Base-by-base conservation (phyloP, 2,329 filamentous ascomycete genomes). In the Dactylella cylindrospora region DNA sequence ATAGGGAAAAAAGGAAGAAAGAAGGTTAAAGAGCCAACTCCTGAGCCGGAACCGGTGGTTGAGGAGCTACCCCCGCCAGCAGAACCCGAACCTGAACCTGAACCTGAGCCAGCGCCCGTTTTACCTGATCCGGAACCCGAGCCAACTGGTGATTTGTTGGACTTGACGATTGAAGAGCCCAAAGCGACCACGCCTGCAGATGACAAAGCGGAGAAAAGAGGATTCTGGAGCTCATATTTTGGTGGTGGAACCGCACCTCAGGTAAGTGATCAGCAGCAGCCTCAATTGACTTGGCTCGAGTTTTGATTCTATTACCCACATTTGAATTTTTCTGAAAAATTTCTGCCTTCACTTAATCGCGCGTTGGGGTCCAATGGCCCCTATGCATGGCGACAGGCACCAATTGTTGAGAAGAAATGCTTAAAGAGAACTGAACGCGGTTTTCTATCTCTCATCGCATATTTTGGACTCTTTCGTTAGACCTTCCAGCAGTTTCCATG, bases 171-270 rank as follows among this genome's bases (percentile, higher is more conserved):
- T n/a, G 55, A 53, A 38, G 55, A 61, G 3, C 47, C 36, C 5
- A 29, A 53, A 38, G 55, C 53, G 3, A 35, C 36, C 5, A 29
- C 25, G 29, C 36, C 57, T 25, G n/a, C n/a, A n/a, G n/a, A n/a
- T n/a, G n/a, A n/a, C n/a, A 62, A 31, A 13, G 20, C 19, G 19
- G 47, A 46, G 38, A 62, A 28, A 36, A 40, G 22, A 29, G 57
- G 57, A 17, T 62, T 62, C 45, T 62, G 57, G 57, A 49, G 57
- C 2, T 47, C 57, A 2, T 62, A 62, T 50, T 62, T 62, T 38
- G 55, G 55, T 9, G 57, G 57, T 19, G 32, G 47, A 22, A 47
- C 41, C 31, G 20, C 41, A 32, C 17, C 33, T 1, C 53, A 62
- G 43, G 57, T 62, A 39, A 54, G 57, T 40, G n/a, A n/a, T n/a